Conservation (phyloP, 306 rosid species). For the Cyclanthera cordifolia region DNA sequence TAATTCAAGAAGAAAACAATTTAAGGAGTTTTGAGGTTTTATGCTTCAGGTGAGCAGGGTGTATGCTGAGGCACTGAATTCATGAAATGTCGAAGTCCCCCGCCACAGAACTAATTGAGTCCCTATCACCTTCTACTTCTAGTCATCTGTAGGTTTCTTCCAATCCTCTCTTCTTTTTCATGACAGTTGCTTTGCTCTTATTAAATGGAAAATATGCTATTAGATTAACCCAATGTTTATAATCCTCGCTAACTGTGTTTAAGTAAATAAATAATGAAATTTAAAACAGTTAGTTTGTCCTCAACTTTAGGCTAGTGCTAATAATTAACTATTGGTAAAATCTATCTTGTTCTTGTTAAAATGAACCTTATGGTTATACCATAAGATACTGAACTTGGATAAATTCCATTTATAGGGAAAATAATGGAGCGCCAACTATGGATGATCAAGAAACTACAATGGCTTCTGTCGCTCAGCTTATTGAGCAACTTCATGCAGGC, state of each 20-base stretch:
- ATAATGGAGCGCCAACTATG: constrained; percentile 34
- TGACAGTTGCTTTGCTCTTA: neutral
- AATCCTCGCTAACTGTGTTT: neutral
- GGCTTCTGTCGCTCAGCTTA: constrained; percentile 67
- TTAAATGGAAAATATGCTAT: neutral
- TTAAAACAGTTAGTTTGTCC: neutral
- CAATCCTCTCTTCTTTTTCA: neutral
- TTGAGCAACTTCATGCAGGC: constrained; percentile 84
- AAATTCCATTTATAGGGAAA: constrained; percentile 34
- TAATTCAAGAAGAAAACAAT: neutral
- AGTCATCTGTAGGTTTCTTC: constrained; percentile 33
- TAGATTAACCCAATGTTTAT: neutral
- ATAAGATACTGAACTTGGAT: neutral
- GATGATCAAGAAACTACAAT: constrained; percentile 69
- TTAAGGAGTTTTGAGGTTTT: neutral
- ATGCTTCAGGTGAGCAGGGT: constrained; percentile 32
- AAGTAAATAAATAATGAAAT: constrained; percentile 1
- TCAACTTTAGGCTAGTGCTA: neutral
- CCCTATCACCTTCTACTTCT: constrained; percentile 30
- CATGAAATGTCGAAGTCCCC: constrained; percentile 71
- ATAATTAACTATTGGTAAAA: neutral
- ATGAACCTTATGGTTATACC: neutral
- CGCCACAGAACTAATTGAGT: constrained; percentile 32
- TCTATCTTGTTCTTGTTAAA: neutral
- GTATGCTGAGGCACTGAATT: constrained; percentile 25